Conservation (phyloP, 805 yeast species). For the Pichia membranifaciens region DNA sequence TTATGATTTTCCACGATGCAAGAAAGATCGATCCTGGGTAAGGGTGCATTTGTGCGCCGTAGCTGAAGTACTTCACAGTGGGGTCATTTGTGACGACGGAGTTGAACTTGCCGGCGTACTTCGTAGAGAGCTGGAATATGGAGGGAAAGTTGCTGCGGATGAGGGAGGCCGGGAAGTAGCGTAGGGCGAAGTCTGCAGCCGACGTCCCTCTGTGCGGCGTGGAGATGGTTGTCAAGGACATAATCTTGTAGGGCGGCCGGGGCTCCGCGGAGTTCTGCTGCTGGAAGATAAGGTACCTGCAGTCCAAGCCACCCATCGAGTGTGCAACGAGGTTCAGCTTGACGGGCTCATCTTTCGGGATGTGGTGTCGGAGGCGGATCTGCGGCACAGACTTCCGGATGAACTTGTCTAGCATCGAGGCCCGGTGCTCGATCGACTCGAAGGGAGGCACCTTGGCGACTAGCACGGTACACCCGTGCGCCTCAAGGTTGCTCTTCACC, state of each 20-base stretch:
- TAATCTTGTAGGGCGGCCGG: constrained; percentile 33
- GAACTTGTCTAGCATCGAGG: constrained; percentile 47
- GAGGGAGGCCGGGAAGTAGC: constrained; percentile 18
- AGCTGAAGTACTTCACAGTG: constrained; percentile 67
- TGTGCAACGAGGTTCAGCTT: constrained; percentile 77
- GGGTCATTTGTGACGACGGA: constrained; percentile 46
- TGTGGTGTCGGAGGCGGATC: constrained; percentile 20
- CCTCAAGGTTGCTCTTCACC: constrained; percentile 52
- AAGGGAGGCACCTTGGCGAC: constrained; percentile 80
- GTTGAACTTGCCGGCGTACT: constrained; percentile 50
- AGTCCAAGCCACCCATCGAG: constrained; percentile 92
- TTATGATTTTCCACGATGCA: constrained; percentile 59
- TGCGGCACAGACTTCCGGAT: constrained; percentile 31
- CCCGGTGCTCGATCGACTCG: constrained; percentile 68
- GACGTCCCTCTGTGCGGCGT: constrained; percentile 89
- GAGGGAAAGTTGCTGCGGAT: constrained; percentile 27
- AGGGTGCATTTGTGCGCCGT: constrained; percentile 72
- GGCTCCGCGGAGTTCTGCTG: constrained; percentile 42
- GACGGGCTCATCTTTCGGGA: constrained; percentile 30
- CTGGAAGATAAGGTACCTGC: constrained; percentile 63
- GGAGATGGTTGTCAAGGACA: constrained; percentile 74
- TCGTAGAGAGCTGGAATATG: constrained; percentile 63
- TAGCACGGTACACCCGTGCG: constrained; percentile 60
- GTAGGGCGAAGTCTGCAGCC: constrained; percentile 64
- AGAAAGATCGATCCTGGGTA: constrained; percentile 54